Base-by-base conservation (phyloP, 371 early-diverging fungal species). In the Coelomomyces lativittatus region DNA sequence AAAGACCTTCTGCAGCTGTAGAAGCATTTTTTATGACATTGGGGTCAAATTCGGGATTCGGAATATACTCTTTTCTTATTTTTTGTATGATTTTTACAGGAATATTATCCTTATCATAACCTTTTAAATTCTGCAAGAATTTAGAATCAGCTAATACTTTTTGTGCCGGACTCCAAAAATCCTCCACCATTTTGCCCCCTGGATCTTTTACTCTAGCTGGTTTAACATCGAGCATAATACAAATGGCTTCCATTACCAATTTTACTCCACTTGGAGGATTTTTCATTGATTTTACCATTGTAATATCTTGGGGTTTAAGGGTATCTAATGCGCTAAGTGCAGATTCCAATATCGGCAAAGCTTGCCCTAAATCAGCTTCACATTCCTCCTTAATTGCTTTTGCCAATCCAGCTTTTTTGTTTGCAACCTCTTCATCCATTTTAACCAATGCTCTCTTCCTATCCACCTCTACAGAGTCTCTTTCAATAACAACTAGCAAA, bases 201-300 rank as follows among this genome's bases (percentile, higher is more conserved):
- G 63, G 57, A 44, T 74, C 75, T 9, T 69, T 54, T 50, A 45
- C 63, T 60, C 70, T 64, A 52, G 72, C 62, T 8, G 71, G 70
- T 52, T 78, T 75, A 53, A 70, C 61, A 7, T 54, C 61, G 40
- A 75, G 63, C 67, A 80, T 63, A 49, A 71, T 68, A 54, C 74
- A 79, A 5, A 78, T 61, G 0, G 72, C 66, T 55, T 80, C 76
- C 17, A 80, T 70, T 37, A 70, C 69, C 3, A 70, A 58, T 48
- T 76, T 79, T n/a, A 80, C 69, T 41, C 74, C 70, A 41, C 68
- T 70, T 0, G 79, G 79, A 23, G 81, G 81, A 15, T 66, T 54
- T 48, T 70, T 68, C 79, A 80, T 78, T 40, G 61, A 61, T 29
- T 70, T 62, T 9, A 80, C 69, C 60, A 77, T 74, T 32, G 67